A percentile compares a stretch with the other conserved stretches of the same genome.
Evolutionary conservation across 225 moss, liverwort and hornwort species (phyloP).

Genomic region (Bryoerythrophyllum caledonicum): DNA sequence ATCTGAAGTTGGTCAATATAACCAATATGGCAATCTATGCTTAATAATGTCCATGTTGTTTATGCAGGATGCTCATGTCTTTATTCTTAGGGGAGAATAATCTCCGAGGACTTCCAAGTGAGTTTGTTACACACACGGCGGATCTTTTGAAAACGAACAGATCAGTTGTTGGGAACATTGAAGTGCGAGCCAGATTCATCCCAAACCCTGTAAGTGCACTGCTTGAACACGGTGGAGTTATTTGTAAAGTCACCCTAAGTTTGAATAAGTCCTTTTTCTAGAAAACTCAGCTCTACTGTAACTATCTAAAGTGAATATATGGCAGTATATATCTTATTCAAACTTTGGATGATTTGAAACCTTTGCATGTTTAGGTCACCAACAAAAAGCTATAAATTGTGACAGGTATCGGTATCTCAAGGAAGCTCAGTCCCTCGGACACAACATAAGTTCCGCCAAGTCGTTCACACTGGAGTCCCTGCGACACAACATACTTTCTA

Average conservation of each 20-base stretch:
- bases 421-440: background rate
- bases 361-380: background rate
- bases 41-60: too few species aligned
- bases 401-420: background rate
- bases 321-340: too few species aligned
- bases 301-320: too few species aligned
- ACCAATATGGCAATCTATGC: too few species aligned
- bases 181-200: conserved; percentile 16
- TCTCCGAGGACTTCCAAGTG: background rate
- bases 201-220: conserved; percentile 18
- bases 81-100: background rate
- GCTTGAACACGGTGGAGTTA: background rate
- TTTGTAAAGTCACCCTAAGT: too few species aligned
- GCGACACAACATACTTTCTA: too few species aligned
- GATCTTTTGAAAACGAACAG: background rate
- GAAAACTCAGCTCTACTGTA: too few species aligned
- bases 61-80: conserved; percentile 12
- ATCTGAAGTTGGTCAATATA: too few species aligned
- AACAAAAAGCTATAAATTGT: background rate
- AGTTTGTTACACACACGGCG: background rate
- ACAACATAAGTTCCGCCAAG: background rate
- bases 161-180: conserved; percentile 19
- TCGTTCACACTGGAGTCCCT: too few species aligned
- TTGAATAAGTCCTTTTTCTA: too few species aligned
- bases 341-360: too few species aligned